Base-by-base conservation (phyloP, 345 rosid species). In the Eucalyptus brandiana region DNA sequence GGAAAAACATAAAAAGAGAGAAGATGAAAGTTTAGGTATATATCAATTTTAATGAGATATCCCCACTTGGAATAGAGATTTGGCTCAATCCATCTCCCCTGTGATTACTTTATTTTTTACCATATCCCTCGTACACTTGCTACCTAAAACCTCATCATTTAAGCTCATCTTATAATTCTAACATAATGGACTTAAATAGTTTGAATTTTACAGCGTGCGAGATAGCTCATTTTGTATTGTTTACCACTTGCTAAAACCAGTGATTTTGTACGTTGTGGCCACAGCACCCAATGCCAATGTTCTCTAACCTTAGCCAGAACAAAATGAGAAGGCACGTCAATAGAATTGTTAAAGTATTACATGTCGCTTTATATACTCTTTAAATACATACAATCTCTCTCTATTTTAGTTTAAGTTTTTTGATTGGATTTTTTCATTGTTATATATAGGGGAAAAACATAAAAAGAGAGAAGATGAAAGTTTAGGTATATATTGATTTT, bases 61-160 rank as follows among this genome's bases (percentile, higher is more conserved):
- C 15, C n/a, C 16, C 15, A 60, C 28, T 60, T 26, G 67, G 15
- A 60, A 11, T 26, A 24, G 16, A 6, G 67, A 6, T 60, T 60
- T 60, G 32, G 4, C 32, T 5, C 2, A 12, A 60, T 30, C 1
- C 28, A 0, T 58, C 4, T 26, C n/a, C 15, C 4, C 0, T 0
- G 7, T 60, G 67, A 28, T 26, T 60, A 28, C n/a, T 60, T 60
- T 60, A 60, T 60, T 58, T 11, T 58, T 26, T 24, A 58, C 21
- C 26, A 54, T 8, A 54, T 54, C 11, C 48, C 48, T 44, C 45
- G 45, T 44, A 44, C 76, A 67, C 76, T 67, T n/a, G 37, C 80
- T 69, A 8, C 42, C 80, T 17, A 32, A 32, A 32, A 32, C 80
- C 37, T 7, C 15, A 65, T n/a, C 18, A 37, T 65, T 65, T n/a